A percentile compares a stretch with the other conserved stretches of the same genome.
phyloP scores from a whole-genome alignment of 192 early-diverging fungal genomes.

The Coemansia sp. region DNA sequence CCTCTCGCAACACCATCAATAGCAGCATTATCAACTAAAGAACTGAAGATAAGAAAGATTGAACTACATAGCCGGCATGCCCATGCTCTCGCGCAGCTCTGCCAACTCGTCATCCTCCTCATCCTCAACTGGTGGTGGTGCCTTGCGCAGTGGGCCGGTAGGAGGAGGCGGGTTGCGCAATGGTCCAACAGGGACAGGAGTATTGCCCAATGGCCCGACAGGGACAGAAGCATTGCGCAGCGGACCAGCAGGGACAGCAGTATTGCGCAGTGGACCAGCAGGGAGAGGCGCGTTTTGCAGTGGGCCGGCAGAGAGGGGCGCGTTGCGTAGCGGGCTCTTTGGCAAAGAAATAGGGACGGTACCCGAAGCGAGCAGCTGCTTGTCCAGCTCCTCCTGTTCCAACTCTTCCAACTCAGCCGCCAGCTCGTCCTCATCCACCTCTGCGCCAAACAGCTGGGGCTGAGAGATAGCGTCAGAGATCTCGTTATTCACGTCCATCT shows the following conservation, averaged over 20 bases:
- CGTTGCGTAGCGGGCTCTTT: slow-evolving; percentile 18
- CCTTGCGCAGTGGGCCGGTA: not conserved
- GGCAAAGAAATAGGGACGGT: slow-evolving; percentile 63
- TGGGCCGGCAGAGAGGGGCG: not conserved
- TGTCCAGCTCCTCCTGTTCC: slow-evolving; percentile 91
- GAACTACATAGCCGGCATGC: slow-evolving; percentile 12
- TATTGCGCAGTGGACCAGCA: not conserved
- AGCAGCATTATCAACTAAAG: not conserved
- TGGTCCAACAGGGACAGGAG: not conserved
- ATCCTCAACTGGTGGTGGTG: not conserved
- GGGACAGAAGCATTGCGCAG: not conserved
- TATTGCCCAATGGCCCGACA: not conserved
- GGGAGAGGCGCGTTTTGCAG: not conserved
- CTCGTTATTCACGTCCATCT: slow-evolving; percentile 96
- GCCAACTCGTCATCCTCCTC: slow-evolving; percentile 45
- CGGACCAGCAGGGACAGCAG: not conserved
- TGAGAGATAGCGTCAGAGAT: slow-evolving; percentile 89
- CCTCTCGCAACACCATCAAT: not conserved
- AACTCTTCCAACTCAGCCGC: slow-evolving; percentile 85
- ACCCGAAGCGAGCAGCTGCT: slow-evolving; percentile 74
- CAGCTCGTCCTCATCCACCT: slow-evolving; percentile 92
- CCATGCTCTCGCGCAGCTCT: slow-evolving; percentile 47
- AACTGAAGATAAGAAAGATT: not conserved
- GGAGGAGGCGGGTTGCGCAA: not conserved
- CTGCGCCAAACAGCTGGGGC: slow-evolving; percentile 82